These are phyloP conservation scores for Raphanus hybrid DNA, from an alignment of 441 rosid species.

Conservation along the genomic window DNA sequence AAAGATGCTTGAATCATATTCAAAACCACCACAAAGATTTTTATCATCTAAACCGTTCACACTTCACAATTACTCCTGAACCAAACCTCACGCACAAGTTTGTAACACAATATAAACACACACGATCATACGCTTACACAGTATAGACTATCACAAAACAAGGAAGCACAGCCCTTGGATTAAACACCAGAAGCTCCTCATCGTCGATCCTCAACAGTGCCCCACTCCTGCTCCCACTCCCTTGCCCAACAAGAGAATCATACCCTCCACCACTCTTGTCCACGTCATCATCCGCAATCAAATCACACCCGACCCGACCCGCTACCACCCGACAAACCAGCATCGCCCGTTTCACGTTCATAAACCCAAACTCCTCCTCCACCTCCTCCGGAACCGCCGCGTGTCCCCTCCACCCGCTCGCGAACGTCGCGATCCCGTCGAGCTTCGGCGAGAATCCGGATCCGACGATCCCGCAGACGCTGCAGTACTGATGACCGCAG, in stretches of 20 bases:
- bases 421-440: constrained; percentile 83
- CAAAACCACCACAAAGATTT: constrained; percentile 12
- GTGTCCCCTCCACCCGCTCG: constrained; percentile 91
- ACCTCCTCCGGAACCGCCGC: constrained; percentile 77
- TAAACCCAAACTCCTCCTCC: constrained; percentile 85
- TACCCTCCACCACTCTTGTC: constrained; percentile 67
- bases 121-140: constrained; percentile 46
- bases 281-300: constrained; percentile 46
- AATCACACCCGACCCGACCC: constrained; percentile 80
- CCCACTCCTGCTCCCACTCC: constrained; percentile 51
- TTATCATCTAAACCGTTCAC: constrained; percentile 28
- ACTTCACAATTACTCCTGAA: constrained; percentile 36
- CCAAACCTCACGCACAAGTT: constrained; percentile 12
- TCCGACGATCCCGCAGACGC: constrained; percentile 80
- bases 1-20: constrained; percentile 7
- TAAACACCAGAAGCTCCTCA: constrained; percentile 85
- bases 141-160: constrained; percentile 91
- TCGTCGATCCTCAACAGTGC: constrained; percentile 58
- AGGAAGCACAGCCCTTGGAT: constrained; percentile 98
- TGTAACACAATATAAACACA: constrained; percentile 9
- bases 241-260: constrained; percentile 77
- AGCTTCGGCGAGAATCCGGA: constrained; percentile 86
- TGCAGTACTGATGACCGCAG: constrained; percentile 82
- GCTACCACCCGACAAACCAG: constrained; percentile 88
- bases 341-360: constrained; percentile 93